Evolutionary conservation across 176 grass and related monocot species (phyloP).

Genomic region (Paspalum notatum): DNA sequence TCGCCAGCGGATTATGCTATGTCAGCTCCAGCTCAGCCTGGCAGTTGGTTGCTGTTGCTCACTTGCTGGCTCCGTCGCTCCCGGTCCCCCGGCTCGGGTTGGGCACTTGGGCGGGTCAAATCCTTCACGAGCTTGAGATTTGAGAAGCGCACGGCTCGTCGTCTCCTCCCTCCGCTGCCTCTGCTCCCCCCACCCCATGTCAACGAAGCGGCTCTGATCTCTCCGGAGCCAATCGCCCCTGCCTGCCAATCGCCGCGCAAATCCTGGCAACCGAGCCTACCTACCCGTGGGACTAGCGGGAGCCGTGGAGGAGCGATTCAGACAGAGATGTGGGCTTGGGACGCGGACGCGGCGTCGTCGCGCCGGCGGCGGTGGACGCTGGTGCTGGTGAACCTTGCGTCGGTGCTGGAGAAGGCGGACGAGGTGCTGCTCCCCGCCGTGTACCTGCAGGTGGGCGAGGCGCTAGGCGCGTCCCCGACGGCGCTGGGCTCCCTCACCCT

Average conservation of each 20-base stretch:
- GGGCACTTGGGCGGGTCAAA: too few species aligned
- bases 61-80: background rate
- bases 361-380: slow-evolving; percentile 66
- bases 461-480: slow-evolving; percentile 57
- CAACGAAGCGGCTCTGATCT: background rate
- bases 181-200: background rate
- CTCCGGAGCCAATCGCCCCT: background rate
- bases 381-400: slow-evolving; percentile 78
- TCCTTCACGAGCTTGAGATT: too few species aligned
- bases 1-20: background rate
- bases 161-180: background rate
- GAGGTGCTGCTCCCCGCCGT: slow-evolving; percentile 83
- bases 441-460: slow-evolving; percentile 76
- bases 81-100: background rate
- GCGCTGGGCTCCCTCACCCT: slow-evolving; percentile 83
- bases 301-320: too few species aligned
- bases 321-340: background rate
- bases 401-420: slow-evolving; percentile 77
- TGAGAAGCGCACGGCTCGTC: too few species aligned
- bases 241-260: background rate
- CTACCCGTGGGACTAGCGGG: background rate
- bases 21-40: background rate
- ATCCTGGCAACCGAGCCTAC: background rate
- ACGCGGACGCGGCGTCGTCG: background rate
- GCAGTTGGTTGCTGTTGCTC: background rate